A percentile compares a stretch with the other conserved stretches of the same genome.
Evolutionary conservation across 164 flowering plant species (phyloP).

Genomic region (Akebia trifoliata): DNA sequence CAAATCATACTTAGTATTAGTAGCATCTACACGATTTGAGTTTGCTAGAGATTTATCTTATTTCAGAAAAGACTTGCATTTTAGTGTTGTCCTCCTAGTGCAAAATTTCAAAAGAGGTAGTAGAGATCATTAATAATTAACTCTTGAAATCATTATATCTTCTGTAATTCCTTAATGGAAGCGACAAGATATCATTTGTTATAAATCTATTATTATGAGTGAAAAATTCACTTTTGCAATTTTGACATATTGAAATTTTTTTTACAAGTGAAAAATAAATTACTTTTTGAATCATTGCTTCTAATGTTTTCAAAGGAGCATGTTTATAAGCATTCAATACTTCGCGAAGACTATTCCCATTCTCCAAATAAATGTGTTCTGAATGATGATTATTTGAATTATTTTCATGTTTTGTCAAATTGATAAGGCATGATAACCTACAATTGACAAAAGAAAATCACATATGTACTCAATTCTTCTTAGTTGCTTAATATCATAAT

Average conservation of each 20-base stretch:
- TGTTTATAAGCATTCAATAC: conserved; percentile 52
- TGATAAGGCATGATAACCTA: conserved; percentile 57
- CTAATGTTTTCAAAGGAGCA: conserved; percentile 38
- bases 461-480: background rate
- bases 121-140: conserved; percentile 12
- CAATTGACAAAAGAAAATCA: conserved; percentile 2
- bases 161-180: background rate
- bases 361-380: conserved; percentile 64
- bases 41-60: conserved; percentile 23
- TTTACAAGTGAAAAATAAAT: conserved; percentile 24
- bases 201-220: background rate
- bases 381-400: conserved; percentile 64
- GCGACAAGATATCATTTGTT: background rate
- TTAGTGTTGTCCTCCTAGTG: conserved; percentile 13
- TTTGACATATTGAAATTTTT: conserved; percentile 28
- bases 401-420: conserved; percentile 77
- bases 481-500: background rate
- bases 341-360: conserved; percentile 60
- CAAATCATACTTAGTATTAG: conserved; percentile 26
- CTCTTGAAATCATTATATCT: background rate
- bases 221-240: conserved; percentile 45
- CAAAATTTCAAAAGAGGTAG: conserved; percentile 27
- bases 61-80: conserved; percentile 36
- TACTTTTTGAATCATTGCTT: conserved; percentile 32
- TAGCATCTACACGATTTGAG: conserved; percentile 8